phyloP scores from a whole-genome alignment of 2,329 filamentous ascomycete species.

The Arachnomyces sp. region DNA sequence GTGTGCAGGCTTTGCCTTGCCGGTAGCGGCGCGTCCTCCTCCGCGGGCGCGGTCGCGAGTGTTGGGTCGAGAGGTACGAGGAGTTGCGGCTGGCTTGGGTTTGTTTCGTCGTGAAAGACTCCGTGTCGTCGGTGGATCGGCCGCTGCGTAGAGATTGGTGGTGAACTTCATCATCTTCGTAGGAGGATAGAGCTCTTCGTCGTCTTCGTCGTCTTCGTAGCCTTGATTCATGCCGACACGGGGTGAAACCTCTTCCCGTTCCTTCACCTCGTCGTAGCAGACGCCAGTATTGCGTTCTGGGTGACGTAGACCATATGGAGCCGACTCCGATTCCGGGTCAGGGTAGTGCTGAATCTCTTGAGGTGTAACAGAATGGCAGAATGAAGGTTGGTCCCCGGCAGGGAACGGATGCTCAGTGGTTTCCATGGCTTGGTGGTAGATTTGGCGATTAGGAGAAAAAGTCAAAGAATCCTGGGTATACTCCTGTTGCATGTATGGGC shows the following conservation, averaged over 20 bases:
- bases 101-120: not conserved
- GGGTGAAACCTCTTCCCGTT: not conserved
- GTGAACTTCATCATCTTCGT: constrained; percentile 3
- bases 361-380: constrained; percentile 9
- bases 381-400: constrained; percentile 5
- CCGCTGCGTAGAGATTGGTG: too few relatives aligned
- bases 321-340: constrained; percentile 15
- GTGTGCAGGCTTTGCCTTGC: constrained; percentile 1
- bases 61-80: constrained; percentile 7
- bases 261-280: not conserved
- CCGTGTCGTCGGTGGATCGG: not conserved
- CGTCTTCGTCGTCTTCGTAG: not conserved
- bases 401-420: constrained; percentile 6
- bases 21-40: not conserved
- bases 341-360: constrained; percentile 19
- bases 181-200: not conserved
- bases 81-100: not conserved
- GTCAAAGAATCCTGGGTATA: constrained; percentile 7
- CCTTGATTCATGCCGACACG: not conserved
- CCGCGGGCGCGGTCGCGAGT: not conserved
- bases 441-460: constrained; percentile 7
- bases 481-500: constrained; percentile 4
- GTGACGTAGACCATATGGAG: constrained; percentile 1
- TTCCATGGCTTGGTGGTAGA: constrained; percentile 3
- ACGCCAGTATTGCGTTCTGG: not conserved